phyloP scores from a whole-genome alignment of 495 filamentous ascomycete genomes.

The Aspergillus baeticus region DNA sequence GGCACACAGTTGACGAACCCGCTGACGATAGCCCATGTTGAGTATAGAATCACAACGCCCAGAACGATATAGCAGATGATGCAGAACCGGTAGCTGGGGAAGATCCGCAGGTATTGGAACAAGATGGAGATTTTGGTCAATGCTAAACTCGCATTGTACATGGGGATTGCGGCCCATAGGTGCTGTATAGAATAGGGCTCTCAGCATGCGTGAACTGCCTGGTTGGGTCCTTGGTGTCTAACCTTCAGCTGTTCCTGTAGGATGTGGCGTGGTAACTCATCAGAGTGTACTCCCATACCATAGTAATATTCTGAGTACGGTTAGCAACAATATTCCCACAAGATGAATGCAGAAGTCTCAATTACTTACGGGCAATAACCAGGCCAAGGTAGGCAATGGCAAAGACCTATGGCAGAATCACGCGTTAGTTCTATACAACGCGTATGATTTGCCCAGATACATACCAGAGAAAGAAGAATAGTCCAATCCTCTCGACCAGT shows the following conservation, averaged over 20 bases:
- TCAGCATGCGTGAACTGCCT: neutral
- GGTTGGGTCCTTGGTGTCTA: neutral
- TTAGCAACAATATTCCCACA: neutral
- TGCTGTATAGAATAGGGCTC: slow-evolving; percentile 16
- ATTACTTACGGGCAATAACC: slow-evolving; percentile 32
- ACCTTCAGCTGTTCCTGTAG: slow-evolving; percentile 36
- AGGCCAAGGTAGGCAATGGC: slow-evolving; percentile 34
- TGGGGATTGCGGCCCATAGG: slow-evolving; percentile 41
- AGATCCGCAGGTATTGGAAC: slow-evolving; percentile 50
- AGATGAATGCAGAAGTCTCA: neutral
- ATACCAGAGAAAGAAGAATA: slow-evolving; percentile 31
- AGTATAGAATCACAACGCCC: slow-evolving; percentile 34
- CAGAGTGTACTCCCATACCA: slow-evolving; percentile 29
- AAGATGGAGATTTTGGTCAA: slow-evolving; percentile 49
- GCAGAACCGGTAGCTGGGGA: slow-evolving; percentile 35
- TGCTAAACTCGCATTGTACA: slow-evolving; percentile 40
- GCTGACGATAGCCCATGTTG: slow-evolving; percentile 37
- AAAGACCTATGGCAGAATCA: slow-evolving; percentile 15
- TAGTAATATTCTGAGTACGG: slow-evolving; percentile 28
- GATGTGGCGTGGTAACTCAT: slow-evolving; percentile 15
- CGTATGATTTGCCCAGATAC: neutral
- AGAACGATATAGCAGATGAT: slow-evolving; percentile 32
- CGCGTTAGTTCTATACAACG: neutral
- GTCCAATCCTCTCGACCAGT: slow-evolving; percentile 40
- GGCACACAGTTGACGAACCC: slow-evolving; percentile 56